Evolutionary conservation across 2,329 filamentous ascomycete species (phyloP), one percentile per base, ranked within the genome.

Genomic region (Pseudophaeomoniella oleicola): DNA sequence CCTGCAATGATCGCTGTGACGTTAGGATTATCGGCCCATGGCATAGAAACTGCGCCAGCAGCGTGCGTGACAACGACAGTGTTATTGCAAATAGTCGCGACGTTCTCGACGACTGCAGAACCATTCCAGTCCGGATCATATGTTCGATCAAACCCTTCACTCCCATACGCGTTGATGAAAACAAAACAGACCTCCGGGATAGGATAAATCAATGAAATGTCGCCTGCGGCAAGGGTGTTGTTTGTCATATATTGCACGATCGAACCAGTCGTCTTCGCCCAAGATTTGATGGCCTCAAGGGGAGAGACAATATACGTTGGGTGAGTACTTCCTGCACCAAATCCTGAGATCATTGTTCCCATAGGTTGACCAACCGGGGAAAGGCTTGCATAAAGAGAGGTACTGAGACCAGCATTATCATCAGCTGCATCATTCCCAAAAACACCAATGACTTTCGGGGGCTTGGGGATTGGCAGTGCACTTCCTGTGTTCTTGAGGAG

Each of bases 21-120:
- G 42, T 81, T 80, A 5, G 64, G 57, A 40, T 81, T 66, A 34
- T 79, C 68, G 40, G 74, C 61, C 59, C 72, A 81, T 1, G 59
- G 56, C 0, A 80, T 67, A 0, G 76, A 51, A 9, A 70, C 59
- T 5, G 68, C 60, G 0, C 76, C 76, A 1, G 74, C 72, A 30
- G 77, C 78, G 52, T 81, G 75, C 3, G 80, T 62, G 1, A 78
- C 59, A 0, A 80, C 76, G 13, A 81, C 62, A 1, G 76, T 79
- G 41, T 73, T 78, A 42, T 60, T 63, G 53, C 75, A 81, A 14
- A 62, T 60, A 5, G 60, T 55, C 0, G 77, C 75, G 1, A 81
- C 72, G 32, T 69, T 64, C 1, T 55, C 56, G 31, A 80, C 64
- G n/a, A 27, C 9, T 6, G 6, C n/a, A 27, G 6, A 6, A n/a